Percentiles rank a stretch among this genome's conserved stretches.
Evolutionary conservation across 139 green algal species (phyloP).

Genomic region (Haematococcus lacustris): DNA sequence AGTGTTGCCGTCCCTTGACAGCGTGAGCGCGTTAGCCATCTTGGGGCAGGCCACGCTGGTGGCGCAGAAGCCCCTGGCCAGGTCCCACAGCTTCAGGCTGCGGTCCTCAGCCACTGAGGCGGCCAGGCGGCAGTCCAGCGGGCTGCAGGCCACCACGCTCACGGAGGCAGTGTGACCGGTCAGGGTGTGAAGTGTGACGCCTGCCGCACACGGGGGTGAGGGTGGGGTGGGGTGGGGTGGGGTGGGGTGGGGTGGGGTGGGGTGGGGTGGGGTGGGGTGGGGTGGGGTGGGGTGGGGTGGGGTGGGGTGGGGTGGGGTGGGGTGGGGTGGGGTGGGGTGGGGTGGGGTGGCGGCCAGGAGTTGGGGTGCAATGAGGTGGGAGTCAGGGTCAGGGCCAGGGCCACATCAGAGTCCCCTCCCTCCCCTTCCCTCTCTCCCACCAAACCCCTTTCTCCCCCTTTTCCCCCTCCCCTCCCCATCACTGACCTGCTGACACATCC

Average conservation of each 20-base stretch:
- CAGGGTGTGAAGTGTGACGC: slow-evolving; percentile 50
- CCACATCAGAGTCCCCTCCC: no score
- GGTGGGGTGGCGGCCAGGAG: background rate
- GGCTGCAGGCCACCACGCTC: background rate
- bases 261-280: no score
- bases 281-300: no score
- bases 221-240: no score
- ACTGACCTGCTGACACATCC: slow-evolving; percentile 31
- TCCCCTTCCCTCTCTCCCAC: no score
- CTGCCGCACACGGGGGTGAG: no score
- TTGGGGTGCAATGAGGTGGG: background rate
- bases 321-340: no score
- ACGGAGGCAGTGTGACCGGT: slow-evolving; percentile 49
- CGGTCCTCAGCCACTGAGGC: slow-evolving; percentile 46
- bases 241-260: no score
- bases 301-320: no score
- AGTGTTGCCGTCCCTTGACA: slow-evolving; percentile 36
- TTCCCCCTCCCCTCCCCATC: background rate
- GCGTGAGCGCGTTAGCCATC: slow-evolving; percentile 47
- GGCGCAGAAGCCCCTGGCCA: slow-evolving; percentile 40
- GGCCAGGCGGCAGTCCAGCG: background rate
- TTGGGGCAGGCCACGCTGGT: slow-evolving; percentile 43
- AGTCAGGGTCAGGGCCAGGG: background rate
- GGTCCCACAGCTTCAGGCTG: slow-evolving; percentile 59
- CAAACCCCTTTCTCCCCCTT: background rate